Conservation (phyloP, 1,284 basidiomycete genomes). For the Anthracocystis panici-leucophaei region DNA sequence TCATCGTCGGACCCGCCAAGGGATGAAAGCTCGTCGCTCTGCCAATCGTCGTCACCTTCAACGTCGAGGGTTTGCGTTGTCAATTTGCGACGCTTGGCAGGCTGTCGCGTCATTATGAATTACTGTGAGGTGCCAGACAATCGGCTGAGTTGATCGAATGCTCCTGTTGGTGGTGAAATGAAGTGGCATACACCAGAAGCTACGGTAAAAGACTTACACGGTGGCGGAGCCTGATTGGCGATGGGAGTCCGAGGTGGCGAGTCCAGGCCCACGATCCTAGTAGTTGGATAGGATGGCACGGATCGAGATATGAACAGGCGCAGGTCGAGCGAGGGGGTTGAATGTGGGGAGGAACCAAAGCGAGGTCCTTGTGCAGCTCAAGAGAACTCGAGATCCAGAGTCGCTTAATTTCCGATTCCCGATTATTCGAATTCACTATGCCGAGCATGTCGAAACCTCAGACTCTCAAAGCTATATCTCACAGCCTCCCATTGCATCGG, state of each 20-base stretch:
- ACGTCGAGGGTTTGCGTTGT: constrained; percentile 31
- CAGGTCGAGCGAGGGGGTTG: neutral
- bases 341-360: constrained; percentile 2
- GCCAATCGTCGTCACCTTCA: constrained; percentile 48
- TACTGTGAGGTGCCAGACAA: neutral
- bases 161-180: neutral
- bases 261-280: too few relatives aligned
- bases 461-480: neutral
- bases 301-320: neutral
- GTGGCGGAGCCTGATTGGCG: neutral
- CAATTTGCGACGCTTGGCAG: constrained; percentile 38
- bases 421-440: neutral
- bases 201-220: neutral
- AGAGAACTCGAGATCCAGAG: neutral
- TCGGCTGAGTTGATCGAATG: neutral
- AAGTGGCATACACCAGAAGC: too few relatives aligned
- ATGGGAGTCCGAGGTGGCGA: too few relatives aligned
- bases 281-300: neutral
- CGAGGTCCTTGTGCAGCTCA: constrained; percentile 12
- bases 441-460: too few relatives aligned
- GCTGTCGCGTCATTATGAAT: constrained; percentile 24
- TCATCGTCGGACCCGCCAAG: constrained; percentile 38
- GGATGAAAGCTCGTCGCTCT: constrained; percentile 45
- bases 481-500: too few relatives aligned
- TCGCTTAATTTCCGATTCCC: constrained; percentile 7